Evolutionary conservation across 345 rosid genomes (phyloP), one percentile per base, ranked within the genome.

Genomic region (Syzygium oleosum): DNA sequence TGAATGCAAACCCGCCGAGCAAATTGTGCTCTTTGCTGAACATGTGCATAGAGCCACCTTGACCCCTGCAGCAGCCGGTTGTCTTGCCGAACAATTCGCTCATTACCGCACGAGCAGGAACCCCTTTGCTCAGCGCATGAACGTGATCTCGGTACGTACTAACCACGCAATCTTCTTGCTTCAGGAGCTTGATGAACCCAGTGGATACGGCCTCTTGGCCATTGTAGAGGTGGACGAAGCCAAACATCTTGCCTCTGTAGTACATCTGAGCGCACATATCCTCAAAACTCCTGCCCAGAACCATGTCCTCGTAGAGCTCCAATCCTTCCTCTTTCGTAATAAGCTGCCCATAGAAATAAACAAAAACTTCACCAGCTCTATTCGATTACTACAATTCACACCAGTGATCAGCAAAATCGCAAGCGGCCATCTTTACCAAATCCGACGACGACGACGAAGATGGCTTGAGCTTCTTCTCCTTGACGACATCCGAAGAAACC

Each of bases 251-350:
- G 83, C 94, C 94, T 61, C 95, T 89, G 87, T 92, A 93, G 65
- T 93, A 92, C 94, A 94, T 93, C 91, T 94, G 95, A 83, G 96
- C 94, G 88, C 96, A 93, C 96, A 92, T 94, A 88, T 94, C 96
- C 90, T 94, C 96, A 84, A 92, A 94, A 23, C 89, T 14, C 88
- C 96, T 92, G 25, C 96, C 93, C 90, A 92, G 73, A 8, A 93
- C 85, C 95, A 94, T 91, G 88, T 94, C 96, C 90, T 94, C 94
- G 61, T 92, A 94, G 11, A 92, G 87, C 86, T 83, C 93, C 90
- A 94, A 87, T 0, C 94, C 95, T 84, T 94, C 95, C 88, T 91
- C 94, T 89, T 92, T 93, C 6, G 96, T 91, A 34, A 94, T 91
- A 91, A 91, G 88, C 94, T 92, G 88, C 53, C 56, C 80, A 52